phyloP scores from a whole-genome alignment of 257 asterid species.

The Capsicum chinense region DNA sequence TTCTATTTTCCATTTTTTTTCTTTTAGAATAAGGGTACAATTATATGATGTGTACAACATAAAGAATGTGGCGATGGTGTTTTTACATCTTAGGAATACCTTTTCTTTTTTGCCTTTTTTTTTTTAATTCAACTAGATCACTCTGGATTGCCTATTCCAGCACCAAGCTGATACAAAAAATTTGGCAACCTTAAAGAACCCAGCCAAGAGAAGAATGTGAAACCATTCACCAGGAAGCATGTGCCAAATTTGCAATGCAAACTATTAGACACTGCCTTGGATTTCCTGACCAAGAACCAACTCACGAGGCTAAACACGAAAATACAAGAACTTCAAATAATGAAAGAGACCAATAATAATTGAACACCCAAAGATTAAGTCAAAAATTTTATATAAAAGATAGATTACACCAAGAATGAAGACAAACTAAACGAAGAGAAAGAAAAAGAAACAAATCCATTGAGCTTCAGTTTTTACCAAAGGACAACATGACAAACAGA shows the following conservation, averaged over 20 bases:
- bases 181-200: slow-evolving; percentile 11
- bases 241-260: background rate
- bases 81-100: background rate
- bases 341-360: slow-evolving; percentile 17
- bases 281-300: slow-evolving; percentile 2
- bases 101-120: no score
- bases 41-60: background rate
- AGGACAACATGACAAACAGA: background rate
- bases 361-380: slow-evolving; percentile 11
- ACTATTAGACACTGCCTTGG: background rate
- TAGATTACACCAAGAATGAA: background rate
- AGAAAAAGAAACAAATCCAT: slow-evolving; percentile 7
- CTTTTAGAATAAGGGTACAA: background rate
- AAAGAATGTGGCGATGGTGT: background rate
- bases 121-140: background rate
- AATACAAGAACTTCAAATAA: background rate
- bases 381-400: background rate
- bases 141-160: slow-evolving; percentile 14
- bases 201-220: background rate
- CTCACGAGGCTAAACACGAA: background rate
- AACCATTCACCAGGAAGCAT: background rate
- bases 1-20: background rate
- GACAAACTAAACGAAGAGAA: background rate
- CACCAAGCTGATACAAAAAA: background rate
- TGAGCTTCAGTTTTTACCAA: background rate